Conservation (phyloP, 2,329 filamentous ascomycete species). For the Xylariales sp. region DNA sequence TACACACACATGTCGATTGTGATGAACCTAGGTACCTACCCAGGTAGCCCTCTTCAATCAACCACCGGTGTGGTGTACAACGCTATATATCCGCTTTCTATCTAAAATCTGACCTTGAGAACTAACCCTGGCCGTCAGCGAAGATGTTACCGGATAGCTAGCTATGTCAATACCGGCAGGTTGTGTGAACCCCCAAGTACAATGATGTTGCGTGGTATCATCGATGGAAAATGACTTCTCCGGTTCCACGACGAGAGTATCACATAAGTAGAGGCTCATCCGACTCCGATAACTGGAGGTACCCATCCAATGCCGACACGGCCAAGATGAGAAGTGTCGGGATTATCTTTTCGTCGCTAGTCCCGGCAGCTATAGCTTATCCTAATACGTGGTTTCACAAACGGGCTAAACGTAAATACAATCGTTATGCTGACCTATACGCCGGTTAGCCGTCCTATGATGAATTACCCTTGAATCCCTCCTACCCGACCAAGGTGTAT, state of each 20-base stretch:
- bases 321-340: slow-evolving; percentile 6
- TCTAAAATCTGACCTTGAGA: background rate
- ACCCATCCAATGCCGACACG: background rate
- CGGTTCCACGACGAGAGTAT: background rate
- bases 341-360: slow-evolving; percentile 9
- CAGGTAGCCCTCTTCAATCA: background rate
- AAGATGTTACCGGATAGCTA: background rate
- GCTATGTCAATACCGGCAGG: background rate
- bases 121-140: background rate
- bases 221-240: background rate
- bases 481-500: slow-evolving; percentile 30
- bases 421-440: slow-evolving; percentile 18
- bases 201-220: background rate
- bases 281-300: background rate
- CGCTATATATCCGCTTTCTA: background rate
- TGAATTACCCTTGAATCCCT: slow-evolving; percentile 27
- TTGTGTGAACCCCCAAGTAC: background rate
- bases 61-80: no score
- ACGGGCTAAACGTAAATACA: slow-evolving; percentile 19
- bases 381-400: background rate
- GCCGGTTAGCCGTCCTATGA: slow-evolving; percentile 28
- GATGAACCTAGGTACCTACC: background rate
- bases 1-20: background rate
- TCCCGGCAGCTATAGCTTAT: slow-evolving; percentile 41
- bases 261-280: background rate